Conservation (phyloP, 345 rosid species). For the thale cress (Arabidopsis thaliana) region DNA sequence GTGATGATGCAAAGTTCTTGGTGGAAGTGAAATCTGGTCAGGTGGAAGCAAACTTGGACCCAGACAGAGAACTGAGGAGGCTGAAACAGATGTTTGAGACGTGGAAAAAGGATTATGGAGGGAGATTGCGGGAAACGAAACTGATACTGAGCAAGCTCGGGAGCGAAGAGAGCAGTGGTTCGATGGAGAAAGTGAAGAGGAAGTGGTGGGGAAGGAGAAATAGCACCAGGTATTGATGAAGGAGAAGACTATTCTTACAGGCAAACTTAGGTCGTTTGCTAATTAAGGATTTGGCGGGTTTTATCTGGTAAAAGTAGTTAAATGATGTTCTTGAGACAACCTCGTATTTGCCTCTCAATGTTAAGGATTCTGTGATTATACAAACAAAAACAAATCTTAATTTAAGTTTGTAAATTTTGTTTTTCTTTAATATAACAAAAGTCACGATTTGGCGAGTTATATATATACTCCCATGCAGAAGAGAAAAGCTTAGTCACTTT, state of each 20-base stretch:
- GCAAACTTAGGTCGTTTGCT: slow-evolving; percentile 46
- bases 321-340: slow-evolving; percentile 20
- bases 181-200: slow-evolving; percentile 71
- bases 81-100: slow-evolving; percentile 95
- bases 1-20: slow-evolving; percentile 94
- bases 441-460: neutral
- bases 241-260: slow-evolving; percentile 29
- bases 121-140: slow-evolving; percentile 84
- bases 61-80: slow-evolving; percentile 83
- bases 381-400: slow-evolving; percentile 13
- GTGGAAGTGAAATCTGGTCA: slow-evolving; percentile 98
- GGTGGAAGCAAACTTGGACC: slow-evolving; percentile 91
- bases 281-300: slow-evolving; percentile 31
- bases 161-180: slow-evolving; percentile 73
- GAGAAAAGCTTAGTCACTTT: too few species aligned
- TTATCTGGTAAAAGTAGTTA: slow-evolving; percentile 26
- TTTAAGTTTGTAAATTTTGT: slow-evolving; percentile 35
- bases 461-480: too few species aligned
- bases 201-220: slow-evolving; percentile 99
- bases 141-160: slow-evolving; percentile 86
- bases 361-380: slow-evolving; percentile 21
- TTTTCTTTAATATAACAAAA: neutral
- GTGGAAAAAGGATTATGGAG: slow-evolving; percentile 95
- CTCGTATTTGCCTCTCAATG: slow-evolving; percentile 22
- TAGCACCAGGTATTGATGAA: slow-evolving; percentile 64